Base-by-base conservation (phyloP, 495 filamentous ascomycete genomes). In the Bacidia rubella region DNA sequence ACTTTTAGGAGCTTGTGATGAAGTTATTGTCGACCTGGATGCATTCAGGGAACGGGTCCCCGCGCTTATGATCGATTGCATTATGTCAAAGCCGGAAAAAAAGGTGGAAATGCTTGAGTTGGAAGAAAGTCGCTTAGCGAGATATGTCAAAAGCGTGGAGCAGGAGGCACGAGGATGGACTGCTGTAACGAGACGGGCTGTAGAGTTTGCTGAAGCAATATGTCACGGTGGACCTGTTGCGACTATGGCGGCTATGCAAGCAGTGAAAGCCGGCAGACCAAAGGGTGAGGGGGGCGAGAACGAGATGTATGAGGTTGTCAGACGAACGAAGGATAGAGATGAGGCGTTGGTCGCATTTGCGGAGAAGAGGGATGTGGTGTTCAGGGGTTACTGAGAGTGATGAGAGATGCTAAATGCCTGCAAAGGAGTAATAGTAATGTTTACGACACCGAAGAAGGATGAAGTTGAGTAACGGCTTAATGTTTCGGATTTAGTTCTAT, bases 211-310 rank as follows among this genome's bases (percentile, higher is more conserved):
- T 11, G 60, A 68, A 55, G 82, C 86, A 67, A 88, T 96, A 46
- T 92, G 86, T 64, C 77, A 86, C 67, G 93, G 92, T 25, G 92
- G 81, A 0, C 92, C 92, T 0, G 70, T 90, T 48, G 87, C 86
- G 0, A 70, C 90, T 26, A 73, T 80, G 60, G 81, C 82, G 52
- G 88, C 81, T 19, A 62, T 88, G 54, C 65, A 73, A 66, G 90
- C 87, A 3, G 80, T 95, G 19, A 59, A 64, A 54, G 60, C 57
- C 56, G 42, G 17, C 41, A 29, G 57, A 42, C 12, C 20, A 29
- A 45, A 60, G 29, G 44, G 64, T 68, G 58, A 65, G 46, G 68
- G 67, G 26, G 51, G 20, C 44, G 32, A 20, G 32, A 9, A 83
- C 67, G 65, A 69, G 55, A 86, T 83, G 61, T 96, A 96, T 67